Evolutionary conservation across 768 basidiomycete species (phyloP).

Genomic region (Rhizopogon rudus): DNA sequence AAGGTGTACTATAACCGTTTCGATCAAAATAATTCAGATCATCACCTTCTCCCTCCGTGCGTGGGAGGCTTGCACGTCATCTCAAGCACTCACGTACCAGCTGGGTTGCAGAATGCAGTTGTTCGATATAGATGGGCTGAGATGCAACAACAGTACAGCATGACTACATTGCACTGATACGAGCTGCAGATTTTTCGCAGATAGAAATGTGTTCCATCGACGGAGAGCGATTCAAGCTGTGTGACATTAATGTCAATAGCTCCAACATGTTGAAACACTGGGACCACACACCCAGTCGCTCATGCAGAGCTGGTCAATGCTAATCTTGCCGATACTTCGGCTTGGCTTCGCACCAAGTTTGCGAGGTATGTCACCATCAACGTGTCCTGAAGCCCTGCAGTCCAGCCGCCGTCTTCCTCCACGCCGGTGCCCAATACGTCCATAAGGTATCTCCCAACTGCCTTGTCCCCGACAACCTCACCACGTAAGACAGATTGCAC

Average conservation of each 20-base stretch:
- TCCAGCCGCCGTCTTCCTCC: conserved; percentile 72
- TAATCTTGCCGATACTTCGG: conserved; percentile 85
- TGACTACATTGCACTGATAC: background rate
- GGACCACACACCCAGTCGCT: conserved; percentile 21
- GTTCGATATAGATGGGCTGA: background rate
- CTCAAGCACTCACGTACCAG: background rate
- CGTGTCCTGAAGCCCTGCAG: conserved; percentile 80
- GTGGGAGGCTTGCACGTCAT: no score
- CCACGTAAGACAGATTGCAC: conserved; percentile 78
- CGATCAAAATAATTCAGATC: background rate
- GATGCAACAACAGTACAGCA: background rate
- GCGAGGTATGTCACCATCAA: conserved; percentile 94
- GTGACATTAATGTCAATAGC: background rate
- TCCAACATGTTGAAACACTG: conserved; percentile 3
- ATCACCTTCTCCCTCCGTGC: background rate
- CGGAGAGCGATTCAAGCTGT: background rate
- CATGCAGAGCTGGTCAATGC: conserved; percentile 53
- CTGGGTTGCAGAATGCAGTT: background rate
- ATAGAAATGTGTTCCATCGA: background rate
- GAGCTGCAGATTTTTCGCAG: background rate
- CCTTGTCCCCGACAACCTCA: conserved; percentile 73
- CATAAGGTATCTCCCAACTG: conserved; percentile 88
- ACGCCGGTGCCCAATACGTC: conserved; percentile 73
- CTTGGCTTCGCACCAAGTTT: conserved; percentile 89
- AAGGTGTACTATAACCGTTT: background rate